Evolutionary conservation across 169 alveolate species (phyloP), one percentile per base, ranked within the genome.

Genomic region (Plasmodium inui): DNA sequence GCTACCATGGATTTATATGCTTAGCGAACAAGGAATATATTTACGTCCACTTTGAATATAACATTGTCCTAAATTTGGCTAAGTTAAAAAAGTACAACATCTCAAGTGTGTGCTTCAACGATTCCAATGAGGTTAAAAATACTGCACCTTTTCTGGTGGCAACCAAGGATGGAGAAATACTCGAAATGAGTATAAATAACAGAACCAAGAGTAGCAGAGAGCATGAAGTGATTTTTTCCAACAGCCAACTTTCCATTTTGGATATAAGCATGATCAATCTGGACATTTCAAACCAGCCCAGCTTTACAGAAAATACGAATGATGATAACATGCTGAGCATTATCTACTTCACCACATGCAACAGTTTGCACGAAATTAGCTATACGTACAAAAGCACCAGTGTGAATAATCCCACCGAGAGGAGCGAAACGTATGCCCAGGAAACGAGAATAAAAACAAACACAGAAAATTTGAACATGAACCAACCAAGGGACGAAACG

Each of bases 1-100:
- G 95, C 50, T 90, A 90, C 55, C 95, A 90, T 90, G 95, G 95
- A 41, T 80, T 90, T 90, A 90, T 90, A 70, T 90, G 95, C 34
- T 76, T 90, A 57, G 95, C 95, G 37, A 90, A 90, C 55, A 90
- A 90, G 10, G 95, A 90, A 70, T 90, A 90, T 90, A 73, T 90
- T 26, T 90, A 90, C 80, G 79, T 90, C 41, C 95, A 90, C 26
- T 90, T 90, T 72, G 95, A 90, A 81, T 41, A 90, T 78, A 90
- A 90, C 53, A 82, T 90, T 17, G 88, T 90, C n/a, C 67, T 34
- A 71, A 90, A 91, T 82, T 28, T 91, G 53, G 39, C 28, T 1
- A 67, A 91, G 57, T 91, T 91, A 82, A 91, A 91, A 80, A 91
- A 91, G 30, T 91, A 82, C 57, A 91, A 91, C 41, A 91, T 91